Conservation (phyloP, 2,329 filamentous ascomycete genomes). For the Colletotrichum lini region DNA sequence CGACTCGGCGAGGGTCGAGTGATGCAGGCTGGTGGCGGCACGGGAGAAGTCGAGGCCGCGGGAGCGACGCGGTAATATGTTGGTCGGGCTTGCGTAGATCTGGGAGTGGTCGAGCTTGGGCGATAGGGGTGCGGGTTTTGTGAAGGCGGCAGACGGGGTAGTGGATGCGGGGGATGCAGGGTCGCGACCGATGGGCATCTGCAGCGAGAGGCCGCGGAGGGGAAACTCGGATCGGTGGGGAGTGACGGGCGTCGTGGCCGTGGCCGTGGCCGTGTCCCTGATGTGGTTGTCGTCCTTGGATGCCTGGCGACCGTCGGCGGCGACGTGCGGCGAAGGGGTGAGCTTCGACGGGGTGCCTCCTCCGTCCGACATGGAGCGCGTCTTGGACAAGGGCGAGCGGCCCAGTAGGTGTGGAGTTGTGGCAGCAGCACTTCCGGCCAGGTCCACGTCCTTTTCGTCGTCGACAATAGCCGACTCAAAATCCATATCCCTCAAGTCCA, state of each 20-base stretch:
- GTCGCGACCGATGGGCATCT: constrained; percentile 73
- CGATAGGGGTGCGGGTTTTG: constrained; percentile 79
- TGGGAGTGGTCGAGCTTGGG: constrained; percentile 89
- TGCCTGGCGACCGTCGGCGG: constrained; percentile 67
- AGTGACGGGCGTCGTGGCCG: constrained; percentile 70
- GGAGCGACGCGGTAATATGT: constrained; percentile 89
- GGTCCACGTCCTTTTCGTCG: constrained; percentile 42
- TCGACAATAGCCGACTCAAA: constrained; percentile 54
- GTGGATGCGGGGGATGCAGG: constrained; percentile 53
- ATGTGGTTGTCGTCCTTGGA: constrained; percentile 79
- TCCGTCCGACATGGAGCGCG: constrained; percentile 77
- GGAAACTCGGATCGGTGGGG: constrained; percentile 78
- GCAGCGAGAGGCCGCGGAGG: constrained; percentile 76
- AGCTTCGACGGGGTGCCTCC: constrained; percentile 68
- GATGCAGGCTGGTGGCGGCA: constrained; percentile 93
- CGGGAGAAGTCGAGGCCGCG: constrained; percentile 93
- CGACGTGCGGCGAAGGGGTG: constrained; percentile 71
- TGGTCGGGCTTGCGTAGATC: constrained; percentile 88
- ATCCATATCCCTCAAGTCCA: constrained; percentile 44
- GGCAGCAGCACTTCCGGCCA: constrained; percentile 14
- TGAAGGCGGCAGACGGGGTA: constrained; percentile 48
- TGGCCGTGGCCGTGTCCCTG: constrained; percentile 51
- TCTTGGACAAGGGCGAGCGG: constrained; percentile 64
- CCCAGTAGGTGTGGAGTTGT: constrained; percentile 37
- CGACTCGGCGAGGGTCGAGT: constrained; percentile 92